Base-by-base conservation (phyloP, 2,329 filamentous ascomycete genomes). In the Ophiostoma fasciatum region DNA sequence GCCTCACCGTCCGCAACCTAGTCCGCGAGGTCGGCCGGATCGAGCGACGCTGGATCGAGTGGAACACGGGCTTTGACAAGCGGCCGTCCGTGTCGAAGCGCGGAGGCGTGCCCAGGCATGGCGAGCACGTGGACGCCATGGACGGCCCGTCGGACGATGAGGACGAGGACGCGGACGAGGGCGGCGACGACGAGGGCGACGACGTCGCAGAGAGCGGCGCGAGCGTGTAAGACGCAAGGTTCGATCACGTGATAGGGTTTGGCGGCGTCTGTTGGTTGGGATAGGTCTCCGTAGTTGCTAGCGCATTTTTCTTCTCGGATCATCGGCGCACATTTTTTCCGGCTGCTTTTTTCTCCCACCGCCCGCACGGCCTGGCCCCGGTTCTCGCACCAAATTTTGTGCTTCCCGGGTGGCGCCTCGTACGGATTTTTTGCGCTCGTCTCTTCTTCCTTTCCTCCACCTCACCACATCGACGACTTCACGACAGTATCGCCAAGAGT, bases 11-110 rank as follows among this genome's bases (percentile, higher is more conserved):
- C 5, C 33, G 35, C 8, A 54, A 50, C 9, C 44, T 64, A 7
- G 44, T 62, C 11, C 47, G 47, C 10, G 54, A 56, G 7, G 56
- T 60, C 5, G 44, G 43, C 27, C 52, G 52, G 14, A 46, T 64
- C 2, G 61, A 64, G 37, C 47, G 47, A 32, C 49, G 50, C 21
- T 46, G 63, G 28, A 42, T 52, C 28, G 28, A 48, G 1, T 61
- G 57, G 59, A 51, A 41, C 12, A n/a, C 6, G 5, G 23, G n/a
- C n/a, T n/a, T n/a, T n/a, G n/a, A n/a, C n/a, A n/a, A n/a, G n/a
- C n/a, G n/a, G n/a, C n/a, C n/a, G n/a, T n/a, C n/a, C n/a, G n/a
- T n/a, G n/a, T n/a, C n/a, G n/a, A n/a, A n/a, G n/a, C n/a, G n/a
- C n/a, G n/a, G n/a, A n/a, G n/a, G n/a, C n/a, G n/a, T n/a, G n/a